Base-by-base conservation (phyloP, 495 filamentous ascomycete genomes). In the Pyrenopolyporus hunteri region DNA sequence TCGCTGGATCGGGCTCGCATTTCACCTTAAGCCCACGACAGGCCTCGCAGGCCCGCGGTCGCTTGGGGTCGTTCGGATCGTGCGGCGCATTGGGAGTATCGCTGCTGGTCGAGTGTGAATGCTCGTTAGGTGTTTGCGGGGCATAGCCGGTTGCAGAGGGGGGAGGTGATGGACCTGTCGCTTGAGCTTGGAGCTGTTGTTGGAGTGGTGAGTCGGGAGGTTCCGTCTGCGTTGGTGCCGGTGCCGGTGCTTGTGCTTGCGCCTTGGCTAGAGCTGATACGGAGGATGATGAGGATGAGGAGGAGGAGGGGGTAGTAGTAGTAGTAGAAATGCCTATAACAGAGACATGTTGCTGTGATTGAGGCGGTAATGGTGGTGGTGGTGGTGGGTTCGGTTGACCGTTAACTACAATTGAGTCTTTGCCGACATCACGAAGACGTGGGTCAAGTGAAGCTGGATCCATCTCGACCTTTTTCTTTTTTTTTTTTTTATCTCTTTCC, bases 11-110 rank as follows among this genome's bases (percentile, higher is more conserved):
- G 2, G 86, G 85, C 60, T 97, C 92, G 74, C 93, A 98, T 20
- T 89, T 85, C 14, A 97, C 93, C 68, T 98, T 98, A 40, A 97
- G 77, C 25, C 86, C 85, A 37, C 94, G 87, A 72, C 93, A 98
- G 7, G 90, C 86, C 70, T 97, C 94, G 73, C 93, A 98, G 11
- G 93, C 93, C n/a, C 92, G 87, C 1, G 89, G 83, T 29, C 92
- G 86, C 73, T 93, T 93, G 31, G 83, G 72, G 47, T 92, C 88
- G 31, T 73, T 68, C 10, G 73, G 70, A 46, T 83, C 78, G 6
- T 63, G 63, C 8, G 53, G 58, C 14, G 29, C 57, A 50, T 60
- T 60, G 5, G 63, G 58, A 8, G 57, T 61, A 25, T 66, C 63
- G 42, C 42, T 33, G 5, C 17, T 39, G 6, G 16, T 22, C 0